Conservation (phyloP, 306 rosid genomes). For the Canavalia ensiformis region DNA sequence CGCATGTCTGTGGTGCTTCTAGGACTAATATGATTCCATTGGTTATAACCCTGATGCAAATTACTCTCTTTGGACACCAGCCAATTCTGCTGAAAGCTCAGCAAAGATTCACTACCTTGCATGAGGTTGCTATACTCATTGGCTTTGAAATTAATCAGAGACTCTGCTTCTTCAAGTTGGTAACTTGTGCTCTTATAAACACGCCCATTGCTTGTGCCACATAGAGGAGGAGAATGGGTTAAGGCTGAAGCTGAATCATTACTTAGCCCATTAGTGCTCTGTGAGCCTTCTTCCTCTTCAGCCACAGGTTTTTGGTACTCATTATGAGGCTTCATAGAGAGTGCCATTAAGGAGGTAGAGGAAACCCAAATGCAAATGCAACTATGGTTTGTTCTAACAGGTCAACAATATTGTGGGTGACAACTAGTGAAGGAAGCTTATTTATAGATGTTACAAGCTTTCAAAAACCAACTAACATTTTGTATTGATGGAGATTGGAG, state of each 20-base stretch:
- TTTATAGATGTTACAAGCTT: constrained; percentile 59
- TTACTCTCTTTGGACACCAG: constrained; percentile 38
- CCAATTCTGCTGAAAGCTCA: constrained; percentile 69
- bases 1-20: constrained; percentile 42
- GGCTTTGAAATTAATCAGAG: constrained; percentile 73
- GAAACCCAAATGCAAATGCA: constrained; percentile 12
- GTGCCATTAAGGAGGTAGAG: constrained; percentile 58
- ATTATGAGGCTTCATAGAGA: constrained; percentile 40
- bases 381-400: constrained; percentile 27
- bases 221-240: constrained; percentile 49
- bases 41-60: constrained; percentile 41
- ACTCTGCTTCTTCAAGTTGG: constrained; percentile 57
- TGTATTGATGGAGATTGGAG: constrained; percentile 46
- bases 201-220: constrained; percentile 44
- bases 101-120: constrained; percentile 60
- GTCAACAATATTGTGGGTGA: constrained; percentile 42
- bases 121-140: constrained; percentile 37
- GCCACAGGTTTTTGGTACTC: constrained; percentile 42
- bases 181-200: constrained; percentile 41
- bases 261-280: constrained; percentile 49
- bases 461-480: constrained; percentile 39
- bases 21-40: constrained; percentile 57
- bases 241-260: constrained; percentile 53
- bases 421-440: constrained; percentile 42
- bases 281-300: constrained; percentile 55